phyloP scores from a whole-genome alignment of 805 yeast species.

The Monosporozyma servazzii region DNA sequence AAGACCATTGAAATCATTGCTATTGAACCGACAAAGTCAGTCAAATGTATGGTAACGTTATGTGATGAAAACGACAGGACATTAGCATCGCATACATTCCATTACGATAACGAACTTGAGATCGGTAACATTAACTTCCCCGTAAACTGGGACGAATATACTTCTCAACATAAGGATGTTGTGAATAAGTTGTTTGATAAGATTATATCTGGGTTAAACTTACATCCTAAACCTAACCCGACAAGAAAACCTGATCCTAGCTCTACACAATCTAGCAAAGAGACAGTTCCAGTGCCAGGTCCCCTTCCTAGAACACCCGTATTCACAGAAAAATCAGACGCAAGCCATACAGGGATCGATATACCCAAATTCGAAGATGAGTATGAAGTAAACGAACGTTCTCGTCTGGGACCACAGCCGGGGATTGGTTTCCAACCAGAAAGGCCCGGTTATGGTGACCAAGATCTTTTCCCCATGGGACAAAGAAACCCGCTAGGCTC shows the following conservation, averaged over 20 bases:
- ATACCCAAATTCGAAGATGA: slow-evolving; percentile 31
- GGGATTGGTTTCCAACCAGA: slow-evolving; percentile 5
- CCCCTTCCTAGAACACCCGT: background rate
- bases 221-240: background rate
- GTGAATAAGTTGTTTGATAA: background rate
- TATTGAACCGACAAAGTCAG: background rate
- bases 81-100: background rate
- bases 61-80: background rate
- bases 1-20: background rate
- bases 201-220: background rate
- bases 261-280: background rate
- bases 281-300: background rate
- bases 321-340: background rate
- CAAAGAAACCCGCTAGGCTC: slow-evolving; percentile 15
- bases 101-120: background rate
- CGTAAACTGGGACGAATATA: background rate
- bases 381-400: slow-evolving; percentile 14
- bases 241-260: background rate
- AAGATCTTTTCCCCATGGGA: slow-evolving; percentile 30
- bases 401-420: slow-evolving; percentile 1
- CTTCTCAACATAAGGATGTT: background rate
- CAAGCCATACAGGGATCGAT: slow-evolving; percentile 5
- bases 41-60: slow-evolving; percentile 2
- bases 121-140: background rate
- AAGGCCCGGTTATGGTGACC: slow-evolving; percentile 24